Evolutionary conservation across 176 grass and related monocot species (phyloP), one percentile per base, ranked within the genome.

Genomic region (Phyllostachys edulis): DNA sequence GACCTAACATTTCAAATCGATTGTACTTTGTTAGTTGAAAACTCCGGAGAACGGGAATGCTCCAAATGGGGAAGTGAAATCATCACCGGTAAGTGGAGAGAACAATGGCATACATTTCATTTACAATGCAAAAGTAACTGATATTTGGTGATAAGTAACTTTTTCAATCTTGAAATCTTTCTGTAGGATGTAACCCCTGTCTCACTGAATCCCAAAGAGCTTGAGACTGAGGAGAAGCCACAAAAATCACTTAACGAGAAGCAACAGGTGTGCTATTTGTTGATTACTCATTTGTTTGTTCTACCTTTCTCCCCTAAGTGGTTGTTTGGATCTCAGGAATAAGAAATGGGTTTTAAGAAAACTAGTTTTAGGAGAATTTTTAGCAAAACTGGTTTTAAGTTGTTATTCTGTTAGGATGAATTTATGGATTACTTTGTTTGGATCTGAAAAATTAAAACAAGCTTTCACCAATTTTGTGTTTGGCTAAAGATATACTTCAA

Each of bases 171-270:
- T 78, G 51, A 97, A 82, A 91, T 84, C 15, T 84, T 70, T 79
- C 72, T 90, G 14, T 85, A 99, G 93, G 91, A 90, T 89, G 62
- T 82, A 70, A 90, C 81, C 69, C 89, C 91, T 80, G 88, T 77
- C 68, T 80, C 85, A 81, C 42, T 77, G 66, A 90, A 83, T 80
- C 84, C 68, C 67, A 99, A 94, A 85, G 93, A 96, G 27, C 86
- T 89, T 68, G 93, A 96, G 80, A 68, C 91, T 17, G 97, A 99
- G 84, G 97, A 96, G 85, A 99, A 92, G 78, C 97, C 97, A 69
- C 97, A 96, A 55, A 99, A 99, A 85, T 94, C 97, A 84, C 93
- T 99, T 52, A 99, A 96, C 27, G 93, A 99, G 78, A 99, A 96
- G 90, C 97, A 96, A 62, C 97, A 99, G 87, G 97, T 94, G 80